Conservation (phyloP, 1,284 basidiomycete genomes). For the Wolfiporia cocos region DNA sequence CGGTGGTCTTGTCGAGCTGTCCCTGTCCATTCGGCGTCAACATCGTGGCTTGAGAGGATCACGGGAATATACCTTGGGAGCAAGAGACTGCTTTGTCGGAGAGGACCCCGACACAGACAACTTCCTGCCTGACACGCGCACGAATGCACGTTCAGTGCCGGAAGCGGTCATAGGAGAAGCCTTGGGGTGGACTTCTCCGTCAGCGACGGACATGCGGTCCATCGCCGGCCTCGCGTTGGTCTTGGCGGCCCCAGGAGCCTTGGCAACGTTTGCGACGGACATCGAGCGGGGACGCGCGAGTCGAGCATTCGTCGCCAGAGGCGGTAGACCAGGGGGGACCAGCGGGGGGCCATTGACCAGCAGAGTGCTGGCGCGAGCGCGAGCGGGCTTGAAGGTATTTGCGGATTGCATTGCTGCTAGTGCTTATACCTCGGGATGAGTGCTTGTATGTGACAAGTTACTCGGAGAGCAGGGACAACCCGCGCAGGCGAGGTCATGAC, state of each 20-base stretch:
- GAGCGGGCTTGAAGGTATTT: neutral
- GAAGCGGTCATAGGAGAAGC: neutral
- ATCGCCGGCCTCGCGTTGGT: neutral
- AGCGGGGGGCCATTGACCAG: too few relatives aligned
- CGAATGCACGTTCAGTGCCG: neutral
- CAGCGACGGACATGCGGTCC: neutral
- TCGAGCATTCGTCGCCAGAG: neutral
- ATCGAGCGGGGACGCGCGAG: neutral
- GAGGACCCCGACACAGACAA: neutral
- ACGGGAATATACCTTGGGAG: neutral
- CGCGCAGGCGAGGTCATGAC: too few relatives aligned
- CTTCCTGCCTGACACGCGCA: neutral
- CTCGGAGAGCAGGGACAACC: too few relatives aligned
- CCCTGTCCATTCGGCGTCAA: neutral
- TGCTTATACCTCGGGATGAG: too few relatives aligned
- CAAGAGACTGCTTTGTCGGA: neutral
- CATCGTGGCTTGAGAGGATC: neutral
- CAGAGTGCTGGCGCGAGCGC: neutral
- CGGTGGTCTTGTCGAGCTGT: neutral
- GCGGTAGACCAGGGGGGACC: too few relatives aligned
- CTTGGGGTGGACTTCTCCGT: neutral
- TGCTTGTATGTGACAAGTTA: too few relatives aligned
- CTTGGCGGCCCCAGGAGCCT: neutral
- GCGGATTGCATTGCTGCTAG: neutral
- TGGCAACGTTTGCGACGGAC: neutral